These are phyloP conservation scores for Cladosporium austrohemisphaericum DNA, from an alignment of 2,329 filamentous ascomycete species.

Conservation along the genomic window DNA sequence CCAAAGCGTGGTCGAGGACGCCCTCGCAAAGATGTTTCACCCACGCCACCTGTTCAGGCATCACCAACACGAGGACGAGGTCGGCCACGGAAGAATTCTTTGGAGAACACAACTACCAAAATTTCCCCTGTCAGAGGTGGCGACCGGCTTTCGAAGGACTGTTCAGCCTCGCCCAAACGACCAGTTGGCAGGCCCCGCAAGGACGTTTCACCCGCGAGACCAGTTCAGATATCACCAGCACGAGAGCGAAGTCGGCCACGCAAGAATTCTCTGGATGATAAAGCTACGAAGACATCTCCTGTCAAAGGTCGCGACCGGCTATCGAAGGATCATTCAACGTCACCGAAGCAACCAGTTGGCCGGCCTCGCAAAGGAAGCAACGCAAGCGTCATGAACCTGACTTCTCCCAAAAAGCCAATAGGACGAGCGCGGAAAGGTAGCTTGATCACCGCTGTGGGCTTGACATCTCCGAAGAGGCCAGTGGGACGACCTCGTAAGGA, in stretches of 20 bases:
- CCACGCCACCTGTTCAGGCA: background rate
- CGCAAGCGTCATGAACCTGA: background rate
- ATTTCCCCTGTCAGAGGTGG: background rate
- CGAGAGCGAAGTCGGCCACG: constrained; percentile 13
- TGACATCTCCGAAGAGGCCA: background rate
- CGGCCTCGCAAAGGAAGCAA: background rate
- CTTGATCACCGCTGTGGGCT: too few species aligned
- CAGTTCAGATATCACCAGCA: background rate
- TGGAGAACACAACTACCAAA: background rate
- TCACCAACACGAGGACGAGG: constrained; percentile 16
- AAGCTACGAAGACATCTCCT: background rate
- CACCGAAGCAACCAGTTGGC: background rate
- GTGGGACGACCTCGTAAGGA: background rate
- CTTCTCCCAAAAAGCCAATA: background rate
- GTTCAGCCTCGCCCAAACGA: background rate
- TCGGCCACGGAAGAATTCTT: constrained; percentile 17
- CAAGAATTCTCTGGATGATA: constrained; percentile 6
- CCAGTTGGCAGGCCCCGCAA: too few species aligned
- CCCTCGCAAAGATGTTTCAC: constrained; percentile 21
- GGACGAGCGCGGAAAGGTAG: background rate
- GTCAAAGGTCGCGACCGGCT: background rate
- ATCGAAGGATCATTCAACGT: too few species aligned
- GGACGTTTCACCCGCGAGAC: background rate
- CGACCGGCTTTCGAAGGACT: background rate
- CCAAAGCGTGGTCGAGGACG: constrained; percentile 18